These are phyloP conservation scores for Warburgia ugandensis DNA, from an alignment of 164 flowering plant species.

Conservation along the genomic window DNA sequence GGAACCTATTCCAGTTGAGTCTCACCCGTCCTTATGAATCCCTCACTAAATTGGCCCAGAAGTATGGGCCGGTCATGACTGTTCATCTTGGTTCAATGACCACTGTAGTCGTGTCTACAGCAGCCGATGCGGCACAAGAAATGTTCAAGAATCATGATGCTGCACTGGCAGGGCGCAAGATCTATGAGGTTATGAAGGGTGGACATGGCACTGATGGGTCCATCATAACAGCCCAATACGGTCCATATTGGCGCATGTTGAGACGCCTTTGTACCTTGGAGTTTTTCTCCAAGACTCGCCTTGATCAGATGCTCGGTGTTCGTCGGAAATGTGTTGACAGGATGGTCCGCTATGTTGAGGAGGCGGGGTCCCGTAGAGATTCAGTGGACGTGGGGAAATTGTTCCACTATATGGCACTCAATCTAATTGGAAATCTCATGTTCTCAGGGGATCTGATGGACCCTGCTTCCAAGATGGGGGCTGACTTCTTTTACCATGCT, in stretches of 20 bases:
- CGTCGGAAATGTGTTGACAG: constrained; percentile 10
- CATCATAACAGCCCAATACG: neutral
- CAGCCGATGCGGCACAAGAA: constrained; percentile 13
- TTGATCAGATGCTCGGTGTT: constrained; percentile 6
- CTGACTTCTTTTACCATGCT: constrained; percentile 13
- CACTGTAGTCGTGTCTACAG: constrained; percentile 15
- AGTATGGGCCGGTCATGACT: constrained; percentile 19
- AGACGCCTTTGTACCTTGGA: constrained; percentile 11
- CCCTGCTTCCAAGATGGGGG: constrained; percentile 6
- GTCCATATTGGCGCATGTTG: constrained; percentile 15
- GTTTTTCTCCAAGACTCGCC: constrained; percentile 10
- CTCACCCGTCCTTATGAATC: constrained; percentile 7
- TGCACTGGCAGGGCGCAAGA: constrained; percentile 4
- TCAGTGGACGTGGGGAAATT: constrained; percentile 8
- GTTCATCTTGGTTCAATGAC: constrained; percentile 12
- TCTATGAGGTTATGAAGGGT: constrained; percentile 6
- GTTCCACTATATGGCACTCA: constrained; percentile 19
- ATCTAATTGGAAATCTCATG: constrained; percentile 15
- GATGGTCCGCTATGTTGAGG: constrained; percentile 13
- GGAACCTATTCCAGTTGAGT: constrained; percentile 15
- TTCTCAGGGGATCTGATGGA: constrained; percentile 15
- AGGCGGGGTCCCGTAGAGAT: neutral
- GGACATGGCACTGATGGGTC: constrained; percentile 2
- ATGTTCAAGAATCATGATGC: constrained; percentile 20
- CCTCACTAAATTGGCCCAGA: neutral